Conservation (phyloP, 2,329 filamentous ascomycete species). For the Microthyrium microscopicum region DNA sequence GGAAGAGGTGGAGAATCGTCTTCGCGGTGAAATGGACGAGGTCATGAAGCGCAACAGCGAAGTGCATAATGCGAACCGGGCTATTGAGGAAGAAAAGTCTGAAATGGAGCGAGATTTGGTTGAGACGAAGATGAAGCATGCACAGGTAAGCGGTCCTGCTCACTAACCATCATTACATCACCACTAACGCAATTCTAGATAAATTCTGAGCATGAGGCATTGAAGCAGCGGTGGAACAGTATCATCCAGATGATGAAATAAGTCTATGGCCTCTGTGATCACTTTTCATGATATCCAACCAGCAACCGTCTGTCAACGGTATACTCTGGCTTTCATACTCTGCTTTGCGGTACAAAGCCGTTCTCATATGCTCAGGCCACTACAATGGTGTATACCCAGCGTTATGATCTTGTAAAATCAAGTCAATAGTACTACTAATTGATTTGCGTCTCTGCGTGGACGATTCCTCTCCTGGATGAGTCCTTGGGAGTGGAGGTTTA, state of each 20-base stretch:
- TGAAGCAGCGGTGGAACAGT: slow-evolving; percentile 32
- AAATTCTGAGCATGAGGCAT: slow-evolving; percentile 29
- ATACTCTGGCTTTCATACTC: too few species aligned
- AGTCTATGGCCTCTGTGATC: too few species aligned
- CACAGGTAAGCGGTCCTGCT: slow-evolving; percentile 52
- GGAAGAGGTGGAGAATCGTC: slow-evolving; percentile 64
- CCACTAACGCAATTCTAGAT: slow-evolving; percentile 20
- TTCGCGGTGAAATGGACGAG: slow-evolving; percentile 73
- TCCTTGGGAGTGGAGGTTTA: too few species aligned
- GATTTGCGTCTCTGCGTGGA: too few species aligned
- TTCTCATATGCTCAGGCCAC: too few species aligned
- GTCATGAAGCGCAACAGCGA: slow-evolving; percentile 86
- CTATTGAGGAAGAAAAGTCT: slow-evolving; percentile 71
- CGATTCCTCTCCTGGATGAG: too few species aligned
- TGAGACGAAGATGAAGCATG: slow-evolving; percentile 84
- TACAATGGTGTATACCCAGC: too few species aligned
- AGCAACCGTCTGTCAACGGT: too few species aligned
- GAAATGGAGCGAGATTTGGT: slow-evolving; percentile 90
- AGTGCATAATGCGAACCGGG: slow-evolving; percentile 83
- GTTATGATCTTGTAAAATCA: too few species aligned
- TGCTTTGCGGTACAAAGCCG: too few species aligned
- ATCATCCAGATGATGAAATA: slow-evolving; percentile 30
- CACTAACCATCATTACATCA: background rate
- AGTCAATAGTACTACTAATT: too few species aligned
- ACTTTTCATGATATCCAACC: too few species aligned